These are phyloP conservation scores for Colletotrichum neosansevieriae DNA, from an alignment of 2,329 filamentous ascomycete species.

Conservation along the genomic window DNA sequence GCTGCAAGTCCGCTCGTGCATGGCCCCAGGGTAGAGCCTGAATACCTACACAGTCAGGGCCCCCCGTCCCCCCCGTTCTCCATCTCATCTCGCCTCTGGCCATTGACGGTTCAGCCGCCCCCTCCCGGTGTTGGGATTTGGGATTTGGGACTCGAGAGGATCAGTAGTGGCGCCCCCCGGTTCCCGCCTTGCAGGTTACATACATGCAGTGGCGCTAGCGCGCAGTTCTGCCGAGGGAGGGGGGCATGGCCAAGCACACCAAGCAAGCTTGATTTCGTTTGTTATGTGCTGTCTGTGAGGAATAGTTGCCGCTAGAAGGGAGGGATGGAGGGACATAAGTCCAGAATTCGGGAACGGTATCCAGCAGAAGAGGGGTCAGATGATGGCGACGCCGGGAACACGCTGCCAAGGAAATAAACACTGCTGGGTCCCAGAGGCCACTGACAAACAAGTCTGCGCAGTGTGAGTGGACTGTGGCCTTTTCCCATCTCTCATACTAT, in stretches of 20 bases:
- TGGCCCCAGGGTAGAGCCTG: slow-evolving; percentile 21
- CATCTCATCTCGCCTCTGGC: slow-evolving; percentile 35
- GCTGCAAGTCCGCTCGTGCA: slow-evolving; percentile 38
- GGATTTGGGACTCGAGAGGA: neutral
- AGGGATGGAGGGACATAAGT: neutral
- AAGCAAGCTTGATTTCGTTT: slow-evolving; percentile 6
- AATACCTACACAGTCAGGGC: neutral
- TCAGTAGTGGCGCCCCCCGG: slow-evolving; percentile 5
- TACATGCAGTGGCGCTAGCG: slow-evolving; percentile 35
- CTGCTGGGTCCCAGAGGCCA: slow-evolving; percentile 11
- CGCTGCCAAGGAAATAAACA: slow-evolving; percentile 12
- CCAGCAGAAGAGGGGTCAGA: neutral
- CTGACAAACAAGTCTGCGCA: slow-evolving; percentile 10
- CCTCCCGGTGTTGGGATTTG: neutral
- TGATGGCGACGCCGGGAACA: slow-evolving; percentile 1
- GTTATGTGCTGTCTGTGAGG: neutral
- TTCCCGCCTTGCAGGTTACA: slow-evolving; percentile 38
- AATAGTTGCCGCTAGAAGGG: slow-evolving; percentile 1
- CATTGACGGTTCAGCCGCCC: slow-evolving; percentile 11
- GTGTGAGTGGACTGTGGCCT: neutral
- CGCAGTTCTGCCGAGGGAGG: slow-evolving; percentile 28
- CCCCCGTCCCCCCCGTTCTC: neutral
- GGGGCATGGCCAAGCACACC: neutral
- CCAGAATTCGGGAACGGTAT: neutral
- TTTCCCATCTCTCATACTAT: slow-evolving; percentile 8